These are phyloP conservation scores for Phascolomyces articulosus DNA, from an alignment of 371 early-diverging fungal genomes.

Conservation along the genomic window DNA sequence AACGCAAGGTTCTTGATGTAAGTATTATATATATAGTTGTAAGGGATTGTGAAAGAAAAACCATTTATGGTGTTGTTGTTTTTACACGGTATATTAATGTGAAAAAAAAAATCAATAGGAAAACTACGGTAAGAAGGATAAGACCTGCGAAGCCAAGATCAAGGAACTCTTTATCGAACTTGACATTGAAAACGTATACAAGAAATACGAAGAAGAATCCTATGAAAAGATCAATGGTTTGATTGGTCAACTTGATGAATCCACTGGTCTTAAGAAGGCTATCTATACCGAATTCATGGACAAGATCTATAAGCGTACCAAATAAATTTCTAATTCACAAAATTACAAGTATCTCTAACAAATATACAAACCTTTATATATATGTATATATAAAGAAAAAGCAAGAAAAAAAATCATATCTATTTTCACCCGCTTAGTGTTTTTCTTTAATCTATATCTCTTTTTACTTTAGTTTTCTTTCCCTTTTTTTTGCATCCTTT, in stretches of 20 bases:
- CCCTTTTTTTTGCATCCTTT: too few relatives aligned
- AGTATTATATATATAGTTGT: conserved; percentile 19
- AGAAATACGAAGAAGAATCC: conserved; percentile 85
- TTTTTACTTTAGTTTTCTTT: too few relatives aligned
- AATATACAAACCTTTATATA: too few relatives aligned
- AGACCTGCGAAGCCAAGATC: conserved; percentile 75
- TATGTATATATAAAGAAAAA: too few relatives aligned
- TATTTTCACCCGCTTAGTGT: too few relatives aligned
- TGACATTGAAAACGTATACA: conserved; percentile 76
- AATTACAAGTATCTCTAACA: too few relatives aligned
- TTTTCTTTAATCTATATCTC: too few relatives aligned
- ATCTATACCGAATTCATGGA: conserved; percentile 91
- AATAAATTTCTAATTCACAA: too few relatives aligned
- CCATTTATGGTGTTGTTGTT: neutral
- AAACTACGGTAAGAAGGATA: conserved; percentile 89
- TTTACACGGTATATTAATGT: too few relatives aligned
- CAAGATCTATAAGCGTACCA: conserved; percentile 91
- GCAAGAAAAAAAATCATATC: too few relatives aligned
- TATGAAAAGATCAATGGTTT: conserved; percentile 70
- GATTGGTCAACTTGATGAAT: conserved; percentile 77
- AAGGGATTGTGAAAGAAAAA: too few relatives aligned
- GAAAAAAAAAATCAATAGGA: too few relatives aligned
- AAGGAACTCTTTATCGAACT: conserved; percentile 86
- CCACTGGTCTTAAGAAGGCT: conserved; percentile 69
- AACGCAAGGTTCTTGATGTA: conserved; percentile 85